Evolutionary conservation across 2,329 filamentous ascomycete species (phyloP).

Genomic region (Metarhizium anisopliae): DNA sequence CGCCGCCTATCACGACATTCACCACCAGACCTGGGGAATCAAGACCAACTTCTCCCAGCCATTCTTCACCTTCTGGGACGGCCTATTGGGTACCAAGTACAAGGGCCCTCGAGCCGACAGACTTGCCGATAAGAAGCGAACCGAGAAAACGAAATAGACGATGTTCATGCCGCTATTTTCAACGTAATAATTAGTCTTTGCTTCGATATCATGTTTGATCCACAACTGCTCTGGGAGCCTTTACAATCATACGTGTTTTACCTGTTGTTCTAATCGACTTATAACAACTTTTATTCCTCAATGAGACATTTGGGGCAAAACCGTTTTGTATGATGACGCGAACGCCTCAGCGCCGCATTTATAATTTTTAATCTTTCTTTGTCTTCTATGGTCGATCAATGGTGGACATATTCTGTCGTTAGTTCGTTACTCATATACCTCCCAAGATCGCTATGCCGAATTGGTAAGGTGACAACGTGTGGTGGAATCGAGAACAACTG

Average conservation of each 20-base stretch:
- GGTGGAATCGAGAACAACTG: not conserved
- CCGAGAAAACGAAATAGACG: constrained; percentile 15
- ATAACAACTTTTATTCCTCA: not conserved
- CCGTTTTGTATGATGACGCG: not conserved
- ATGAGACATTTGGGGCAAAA: not conserved
- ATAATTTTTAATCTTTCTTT: not conserved
- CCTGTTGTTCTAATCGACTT: not conserved
- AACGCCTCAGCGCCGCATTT: not conserved
- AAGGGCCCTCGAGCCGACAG: constrained; percentile 46
- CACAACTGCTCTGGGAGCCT: not conserved
- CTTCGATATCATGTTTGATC: not conserved
- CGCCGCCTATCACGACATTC: constrained; percentile 92
- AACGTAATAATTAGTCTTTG: not conserved
- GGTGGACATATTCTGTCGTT: not conserved
- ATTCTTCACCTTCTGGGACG: constrained; percentile 95
- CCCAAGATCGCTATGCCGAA: not conserved
- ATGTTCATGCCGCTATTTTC: not conserved
- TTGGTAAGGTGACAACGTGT: not conserved
- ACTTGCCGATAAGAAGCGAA: constrained; percentile 29
- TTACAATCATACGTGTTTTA: not conserved
- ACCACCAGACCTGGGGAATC: constrained; percentile 98
- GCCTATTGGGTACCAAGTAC: constrained; percentile 73
- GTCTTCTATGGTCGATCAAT: not conserved
- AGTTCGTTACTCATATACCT: not conserved
- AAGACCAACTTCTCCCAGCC: constrained; percentile 90